These are phyloP conservation scores for Fusarium concolor DNA, from an alignment of 2,329 filamentous ascomycete species.

Conservation along the genomic window DNA sequence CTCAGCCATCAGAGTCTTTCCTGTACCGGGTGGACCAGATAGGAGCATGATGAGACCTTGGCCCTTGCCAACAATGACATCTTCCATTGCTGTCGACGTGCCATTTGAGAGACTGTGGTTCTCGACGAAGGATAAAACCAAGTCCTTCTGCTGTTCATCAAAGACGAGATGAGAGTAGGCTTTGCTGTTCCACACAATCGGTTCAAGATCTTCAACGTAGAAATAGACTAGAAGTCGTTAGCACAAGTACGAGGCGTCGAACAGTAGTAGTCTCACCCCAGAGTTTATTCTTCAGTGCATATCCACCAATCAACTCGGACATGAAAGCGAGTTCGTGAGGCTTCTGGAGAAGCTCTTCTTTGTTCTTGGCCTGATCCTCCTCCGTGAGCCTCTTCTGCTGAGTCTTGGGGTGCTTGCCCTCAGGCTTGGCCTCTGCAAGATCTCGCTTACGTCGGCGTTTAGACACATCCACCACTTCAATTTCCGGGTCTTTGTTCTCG, in stretches of 20 bases:
- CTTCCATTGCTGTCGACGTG: slow-evolving; percentile 46
- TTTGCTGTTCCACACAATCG: slow-evolving; percentile 58
- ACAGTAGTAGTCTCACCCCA: slow-evolving; percentile 52
- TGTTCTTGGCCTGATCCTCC: slow-evolving; percentile 54
- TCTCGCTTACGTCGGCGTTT: slow-evolving; percentile 9
- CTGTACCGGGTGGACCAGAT: slow-evolving; percentile 59
- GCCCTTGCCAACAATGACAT: slow-evolving; percentile 58
- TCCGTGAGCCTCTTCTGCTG: slow-evolving; percentile 47
- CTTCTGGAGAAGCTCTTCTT: slow-evolving; percentile 52
- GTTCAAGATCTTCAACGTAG: slow-evolving; percentile 56
- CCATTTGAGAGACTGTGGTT: slow-evolving; percentile 50
- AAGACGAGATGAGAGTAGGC: slow-evolving; percentile 61
- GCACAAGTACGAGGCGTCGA: background rate
- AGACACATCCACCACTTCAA: slow-evolving; percentile 38
- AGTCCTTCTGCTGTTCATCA: slow-evolving; percentile 59
- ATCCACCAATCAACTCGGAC: slow-evolving; percentile 57
- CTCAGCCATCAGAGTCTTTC: slow-evolving; percentile 60
- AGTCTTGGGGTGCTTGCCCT: slow-evolving; percentile 17
- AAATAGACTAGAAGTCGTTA: slow-evolving; percentile 47
- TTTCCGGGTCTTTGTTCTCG: slow-evolving; percentile 50
- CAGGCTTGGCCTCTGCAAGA: slow-evolving; percentile 7
- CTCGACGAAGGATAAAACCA: slow-evolving; percentile 61
- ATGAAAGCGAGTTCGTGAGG: slow-evolving; percentile 56
- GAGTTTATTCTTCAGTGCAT: slow-evolving; percentile 59
- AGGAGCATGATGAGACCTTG: slow-evolving; percentile 60